Conservation (phyloP, 2,329 filamentous ascomycete species). For the Alternaria sp. region DNA sequence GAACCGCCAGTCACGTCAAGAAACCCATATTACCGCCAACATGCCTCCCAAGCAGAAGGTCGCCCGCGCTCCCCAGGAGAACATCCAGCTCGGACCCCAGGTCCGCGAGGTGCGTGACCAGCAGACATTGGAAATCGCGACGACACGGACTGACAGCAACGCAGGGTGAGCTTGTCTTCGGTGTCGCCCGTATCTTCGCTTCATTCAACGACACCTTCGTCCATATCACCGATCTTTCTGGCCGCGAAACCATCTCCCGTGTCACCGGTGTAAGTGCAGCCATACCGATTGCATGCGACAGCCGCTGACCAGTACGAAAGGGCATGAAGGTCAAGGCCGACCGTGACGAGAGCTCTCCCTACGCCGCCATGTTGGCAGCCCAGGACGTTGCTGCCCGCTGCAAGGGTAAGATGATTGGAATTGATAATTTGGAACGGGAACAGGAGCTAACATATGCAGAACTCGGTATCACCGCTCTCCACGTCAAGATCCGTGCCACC, state of each 20-base stretch:
- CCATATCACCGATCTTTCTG: slow-evolving; percentile 98
- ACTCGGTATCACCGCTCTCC: slow-evolving; percentile 89
- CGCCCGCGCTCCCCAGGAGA: slow-evolving; percentile 83
- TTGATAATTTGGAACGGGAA: not conserved
- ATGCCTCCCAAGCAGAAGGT: slow-evolving; percentile 93
- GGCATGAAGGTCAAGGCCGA: slow-evolving; percentile 94
- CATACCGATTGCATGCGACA: not conserved
- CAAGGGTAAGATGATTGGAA: slow-evolving; percentile 54
- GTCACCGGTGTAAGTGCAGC: slow-evolving; percentile 80
- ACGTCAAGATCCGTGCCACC: slow-evolving; percentile 99
- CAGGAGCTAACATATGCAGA: slow-evolving; percentile 49
- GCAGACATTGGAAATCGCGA: slow-evolving; percentile 3
- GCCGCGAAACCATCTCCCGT: slow-evolving; percentile 99
- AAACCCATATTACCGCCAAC: slow-evolving; percentile 38
- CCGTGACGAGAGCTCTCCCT: slow-evolving; percentile 99
- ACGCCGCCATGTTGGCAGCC: slow-evolving; percentile 99
- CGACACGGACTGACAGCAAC: slow-evolving; percentile 26
- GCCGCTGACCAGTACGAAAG: slow-evolving; percentile 9
- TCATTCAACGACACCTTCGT: slow-evolving; percentile 73
- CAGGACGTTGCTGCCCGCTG: slow-evolving; percentile 90
- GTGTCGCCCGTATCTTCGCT: slow-evolving; percentile 97
- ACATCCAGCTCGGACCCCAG: slow-evolving; percentile 91
- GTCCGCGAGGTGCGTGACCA: slow-evolving; percentile 75
- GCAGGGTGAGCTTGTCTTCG: slow-evolving; percentile 93
- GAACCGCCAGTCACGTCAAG: slow-evolving; percentile 36